Base-by-base conservation (phyloP, 345 rosid genomes). In the Ailanthus altissimus region DNA sequence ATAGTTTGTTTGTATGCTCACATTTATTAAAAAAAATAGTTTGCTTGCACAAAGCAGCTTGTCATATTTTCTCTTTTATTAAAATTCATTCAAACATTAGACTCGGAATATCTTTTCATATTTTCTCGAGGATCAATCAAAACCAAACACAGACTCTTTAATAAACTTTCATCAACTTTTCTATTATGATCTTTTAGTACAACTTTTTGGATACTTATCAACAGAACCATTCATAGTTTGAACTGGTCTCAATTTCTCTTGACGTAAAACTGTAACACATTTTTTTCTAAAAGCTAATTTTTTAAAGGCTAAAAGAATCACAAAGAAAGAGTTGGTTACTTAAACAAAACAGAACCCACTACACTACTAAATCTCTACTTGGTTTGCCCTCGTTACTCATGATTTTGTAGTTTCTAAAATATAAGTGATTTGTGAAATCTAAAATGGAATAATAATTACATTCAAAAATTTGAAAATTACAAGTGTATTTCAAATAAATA, bases 101-200 rank as follows among this genome's bases (percentile, higher is more conserved):
- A 25, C 53, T 25, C 9, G 6, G 21, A 47, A 47, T 67, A 67
- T 25, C 72, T 49, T 6, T 57, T 23, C 21, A 66, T 36, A 26
- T 15, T 25, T 67, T 67, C 71, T 46, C 11, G 0, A 60, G 54
- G 40, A 60, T 60, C 67, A 10, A 32, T 1, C 25, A 2, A 9
- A 8, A 45, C 54, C 1, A 38, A 67, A 67, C 57, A 47, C 72
- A 47, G 56, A 67, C 47, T 67, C 72, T 67, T 45, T 67, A 12
- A 67, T 23, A 38, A 67, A 2, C 53, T 23, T 28, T 67, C 53
- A 23, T 50, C 49, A 65, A 43, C 25, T 42, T 9, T 60, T 7
- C 18, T 21, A 64, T 64, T 25, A 43, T 67, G 32, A 20, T 23
- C 45, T 67, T 67, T 67, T 67, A 38, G 72, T 13, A 46, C 38